phyloP scores from a whole-genome alignment of 148 eudicot genomes.

The Suaeda aralocaspica region DNA sequence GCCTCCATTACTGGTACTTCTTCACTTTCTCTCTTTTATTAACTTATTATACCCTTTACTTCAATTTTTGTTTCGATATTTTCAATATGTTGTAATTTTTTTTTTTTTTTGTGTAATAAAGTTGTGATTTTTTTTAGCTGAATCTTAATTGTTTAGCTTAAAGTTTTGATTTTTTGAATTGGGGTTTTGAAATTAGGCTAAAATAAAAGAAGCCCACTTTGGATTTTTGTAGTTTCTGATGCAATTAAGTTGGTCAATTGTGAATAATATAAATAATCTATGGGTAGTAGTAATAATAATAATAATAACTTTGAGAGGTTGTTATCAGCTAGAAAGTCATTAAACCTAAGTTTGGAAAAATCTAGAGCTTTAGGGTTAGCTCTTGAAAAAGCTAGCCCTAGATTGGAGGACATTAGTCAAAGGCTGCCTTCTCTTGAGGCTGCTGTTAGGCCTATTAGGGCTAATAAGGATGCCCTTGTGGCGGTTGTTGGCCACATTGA shows the following conservation, averaged over 20 bases:
- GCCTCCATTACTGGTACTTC: constrained; percentile 10
- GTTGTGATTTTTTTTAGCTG: constrained; percentile 21
- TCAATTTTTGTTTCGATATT: constrained; percentile 4
- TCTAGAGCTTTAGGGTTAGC: constrained; percentile 43
- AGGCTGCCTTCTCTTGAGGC: constrained; percentile 65
- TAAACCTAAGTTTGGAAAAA: constrained; percentile 52
- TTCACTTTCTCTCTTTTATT: too few species aligned
- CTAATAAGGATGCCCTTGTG: constrained; percentile 53
- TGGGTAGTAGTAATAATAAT: too few species aligned
- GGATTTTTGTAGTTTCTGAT: constrained; percentile 27
- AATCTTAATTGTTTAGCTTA: constrained; percentile 17
- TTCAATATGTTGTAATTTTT: constrained; percentile 7
- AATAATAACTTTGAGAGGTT: constrained; percentile 32
- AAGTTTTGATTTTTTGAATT: constrained; percentile 3
- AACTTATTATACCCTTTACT: background rate
- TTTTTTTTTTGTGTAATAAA: background rate
- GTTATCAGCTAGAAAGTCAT: constrained; percentile 46
- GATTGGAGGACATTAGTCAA: constrained; percentile 59
- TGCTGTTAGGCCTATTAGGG: constrained; percentile 69
- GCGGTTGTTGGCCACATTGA: constrained; percentile 82
- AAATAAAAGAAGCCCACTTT: constrained; percentile 13
- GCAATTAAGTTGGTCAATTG: constrained; percentile 22
- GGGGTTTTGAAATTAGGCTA: background rate
- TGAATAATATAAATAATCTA: constrained; percentile 16
- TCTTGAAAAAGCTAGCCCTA: constrained; percentile 52